These are phyloP conservation scores for Diaporthe sp. DNA, from an alignment of 2,329 filamentous ascomycete genomes.

Conservation along the genomic window DNA sequence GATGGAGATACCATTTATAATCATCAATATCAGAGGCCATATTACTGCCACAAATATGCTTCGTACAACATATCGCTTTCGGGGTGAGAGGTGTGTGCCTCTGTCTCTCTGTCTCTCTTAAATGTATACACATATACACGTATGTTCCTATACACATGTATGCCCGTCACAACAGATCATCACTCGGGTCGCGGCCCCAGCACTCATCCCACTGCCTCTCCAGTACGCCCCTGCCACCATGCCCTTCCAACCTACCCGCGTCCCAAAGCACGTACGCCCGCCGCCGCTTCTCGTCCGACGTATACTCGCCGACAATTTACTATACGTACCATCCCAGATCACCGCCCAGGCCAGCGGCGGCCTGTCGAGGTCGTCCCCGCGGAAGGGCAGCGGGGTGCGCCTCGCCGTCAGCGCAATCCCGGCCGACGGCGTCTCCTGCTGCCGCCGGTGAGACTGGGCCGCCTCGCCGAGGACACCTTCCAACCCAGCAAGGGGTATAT, in stretches of 20 bases:
- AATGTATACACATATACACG: neutral
- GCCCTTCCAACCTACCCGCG: slow-evolving; percentile 19
- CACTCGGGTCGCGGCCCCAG: neutral
- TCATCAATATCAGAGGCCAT: neutral
- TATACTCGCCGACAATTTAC: slow-evolving; percentile 40
- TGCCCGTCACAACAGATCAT: neutral
- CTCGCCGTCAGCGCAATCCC: neutral
- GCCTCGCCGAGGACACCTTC: neutral
- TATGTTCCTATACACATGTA: neutral
- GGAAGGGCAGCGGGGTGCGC: neutral
- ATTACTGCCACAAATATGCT: too few species aligned
- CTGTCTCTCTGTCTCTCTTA: neutral
- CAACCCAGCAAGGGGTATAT: neutral
- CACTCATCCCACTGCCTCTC: slow-evolving; percentile 8
- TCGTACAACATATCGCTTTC: too few species aligned
- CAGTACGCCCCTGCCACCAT: slow-evolving; percentile 11
- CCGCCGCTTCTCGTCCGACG: slow-evolving; percentile 21
- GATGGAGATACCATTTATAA: too few species aligned
- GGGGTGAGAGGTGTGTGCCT: neutral
- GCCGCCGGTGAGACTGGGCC: neutral
- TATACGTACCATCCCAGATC: slow-evolving; percentile 42
- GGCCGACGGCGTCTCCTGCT: neutral
- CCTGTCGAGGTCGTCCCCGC: neutral
- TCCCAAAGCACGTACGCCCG: slow-evolving; percentile 47
- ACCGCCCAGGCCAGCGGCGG: slow-evolving; percentile 42